Conservation (phyloP, 345 rosid genomes). For the Eucalyptus caleyi region DNA sequence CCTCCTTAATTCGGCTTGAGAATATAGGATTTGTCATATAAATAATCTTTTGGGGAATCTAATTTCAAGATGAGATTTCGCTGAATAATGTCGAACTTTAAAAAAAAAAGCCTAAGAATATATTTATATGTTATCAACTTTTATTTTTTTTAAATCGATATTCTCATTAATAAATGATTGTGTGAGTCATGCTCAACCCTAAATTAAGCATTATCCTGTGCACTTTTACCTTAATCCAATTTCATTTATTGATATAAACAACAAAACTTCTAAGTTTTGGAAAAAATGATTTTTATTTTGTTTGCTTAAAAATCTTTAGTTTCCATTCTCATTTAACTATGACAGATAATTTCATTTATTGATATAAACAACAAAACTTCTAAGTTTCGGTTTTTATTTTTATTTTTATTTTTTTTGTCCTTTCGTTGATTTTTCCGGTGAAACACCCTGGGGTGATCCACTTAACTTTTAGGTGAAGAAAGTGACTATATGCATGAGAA, state of each 20-base stretch:
- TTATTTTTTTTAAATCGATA: not conserved
- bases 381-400: not conserved
- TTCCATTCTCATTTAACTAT: not conserved
- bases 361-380: not conserved
- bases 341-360: not conserved
- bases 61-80: not conserved
- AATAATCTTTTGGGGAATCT: not conserved
- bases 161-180: not conserved
- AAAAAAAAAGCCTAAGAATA: not conserved
- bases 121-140: not conserved
- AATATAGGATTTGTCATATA: not conserved
- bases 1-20: not conserved
- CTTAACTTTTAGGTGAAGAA: not conserved
- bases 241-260: not conserved
- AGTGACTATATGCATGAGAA: not conserved
- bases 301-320: not conserved
- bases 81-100: accelerated
- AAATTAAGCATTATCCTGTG: not conserved
- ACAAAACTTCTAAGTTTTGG: not conserved
- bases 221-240: not conserved
- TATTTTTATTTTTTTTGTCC: not conserved
- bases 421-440: not conserved
- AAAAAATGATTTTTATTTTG: not conserved
- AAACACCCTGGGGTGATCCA: not conserved
- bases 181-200: not conserved